These are phyloP conservation scores for Zalaria obscura DNA, from an alignment of 2,329 filamentous ascomycete species.

Conservation along the genomic window DNA sequence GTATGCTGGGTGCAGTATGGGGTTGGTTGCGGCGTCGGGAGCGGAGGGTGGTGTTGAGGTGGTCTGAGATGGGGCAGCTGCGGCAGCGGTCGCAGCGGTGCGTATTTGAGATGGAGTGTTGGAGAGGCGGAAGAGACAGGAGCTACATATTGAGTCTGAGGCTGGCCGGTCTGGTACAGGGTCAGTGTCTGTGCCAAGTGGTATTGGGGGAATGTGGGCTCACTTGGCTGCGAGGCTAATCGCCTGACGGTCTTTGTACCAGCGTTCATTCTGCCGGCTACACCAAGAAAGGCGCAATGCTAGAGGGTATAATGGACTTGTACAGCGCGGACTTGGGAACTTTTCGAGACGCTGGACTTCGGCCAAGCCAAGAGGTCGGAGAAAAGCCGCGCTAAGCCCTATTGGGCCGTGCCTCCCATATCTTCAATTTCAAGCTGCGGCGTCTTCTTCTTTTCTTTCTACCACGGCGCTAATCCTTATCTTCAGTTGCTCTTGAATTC, in stretches of 20 bases:
- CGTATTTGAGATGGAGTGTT: conserved; percentile 18
- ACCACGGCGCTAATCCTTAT: conserved; percentile 76
- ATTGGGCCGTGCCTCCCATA: too few species aligned
- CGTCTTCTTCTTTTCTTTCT: conserved; percentile 18
- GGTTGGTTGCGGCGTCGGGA: conserved; percentile 26
- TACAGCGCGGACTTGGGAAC: too few species aligned
- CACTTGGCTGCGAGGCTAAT: conserved; percentile 26
- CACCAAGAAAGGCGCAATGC: conserved; percentile 9
- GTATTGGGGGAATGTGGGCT: conserved; percentile 1
- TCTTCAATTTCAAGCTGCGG: too few species aligned
- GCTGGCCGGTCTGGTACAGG: conserved; percentile 14
- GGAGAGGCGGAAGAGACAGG: conserved; percentile 28
- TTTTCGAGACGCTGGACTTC: too few species aligned
- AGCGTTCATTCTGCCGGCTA: conserved; percentile 24
- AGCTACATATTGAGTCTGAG: conserved; percentile 29
- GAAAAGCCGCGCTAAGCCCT: too few species aligned
- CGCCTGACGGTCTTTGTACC: conserved; percentile 30
- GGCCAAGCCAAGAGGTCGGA: too few species aligned
- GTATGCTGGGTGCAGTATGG: conserved; percentile 30
- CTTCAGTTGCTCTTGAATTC: conserved; percentile 58
- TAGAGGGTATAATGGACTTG: not conserved
- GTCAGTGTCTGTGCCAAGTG: conserved; percentile 1
- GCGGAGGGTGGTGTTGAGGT: conserved; percentile 18
- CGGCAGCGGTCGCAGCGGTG: conserved; percentile 18
- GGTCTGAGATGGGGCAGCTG: conserved; percentile 10